A percentile compares a stretch with the other conserved stretches of the same genome.
phyloP scores from a whole-genome alignment of 2,329 filamentous ascomycete species.

The Ophiostoma novo-ulmi region DNA sequence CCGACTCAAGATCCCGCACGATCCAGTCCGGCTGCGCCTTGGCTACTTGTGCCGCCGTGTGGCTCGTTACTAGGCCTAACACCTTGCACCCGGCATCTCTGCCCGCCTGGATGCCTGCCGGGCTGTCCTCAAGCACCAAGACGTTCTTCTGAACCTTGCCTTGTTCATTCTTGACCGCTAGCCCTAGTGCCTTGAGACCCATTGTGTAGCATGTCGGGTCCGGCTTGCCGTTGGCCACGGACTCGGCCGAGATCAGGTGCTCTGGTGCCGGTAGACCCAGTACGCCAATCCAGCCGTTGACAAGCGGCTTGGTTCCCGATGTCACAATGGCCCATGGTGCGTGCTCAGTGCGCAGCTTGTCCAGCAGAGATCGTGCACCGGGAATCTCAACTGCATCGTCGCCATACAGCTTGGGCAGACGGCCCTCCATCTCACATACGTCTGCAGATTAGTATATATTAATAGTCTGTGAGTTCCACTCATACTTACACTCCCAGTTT shows the following conservation, averaged over 20 bases:
- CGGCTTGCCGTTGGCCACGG: conserved; percentile 69
- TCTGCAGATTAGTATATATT: conserved; percentile 46
- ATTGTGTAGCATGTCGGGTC: conserved; percentile 69
- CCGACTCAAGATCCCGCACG: conserved; percentile 70
- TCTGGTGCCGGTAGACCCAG: conserved; percentile 60
- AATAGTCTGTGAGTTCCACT: no score
- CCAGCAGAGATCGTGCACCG: conserved; percentile 68
- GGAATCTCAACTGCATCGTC: conserved; percentile 78
- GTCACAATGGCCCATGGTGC: conserved; percentile 84
- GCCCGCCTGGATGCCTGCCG: conserved; percentile 75
- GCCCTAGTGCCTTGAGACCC: conserved; percentile 57
- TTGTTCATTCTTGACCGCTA: conserved; percentile 37
- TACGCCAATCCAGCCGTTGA: conserved; percentile 66
- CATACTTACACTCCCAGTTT: conserved; percentile 79
- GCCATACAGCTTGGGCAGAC: conserved; percentile 71
- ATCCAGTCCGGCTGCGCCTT: conserved; percentile 84
- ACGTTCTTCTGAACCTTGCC: conserved; percentile 37
- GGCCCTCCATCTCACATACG: conserved; percentile 69
- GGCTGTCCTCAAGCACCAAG: conserved; percentile 83
- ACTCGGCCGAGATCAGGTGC: conserved; percentile 69
- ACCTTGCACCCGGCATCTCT: conserved; percentile 84
- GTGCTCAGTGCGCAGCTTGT: conserved; percentile 52
- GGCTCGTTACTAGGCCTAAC: conserved; percentile 78
- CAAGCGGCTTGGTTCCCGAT: conserved; percentile 63
- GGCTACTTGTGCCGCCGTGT: conserved; percentile 64